Evolutionary conservation across 805 yeast genomes (phyloP).

Genomic region (Metschnikowia shivogae): DNA sequence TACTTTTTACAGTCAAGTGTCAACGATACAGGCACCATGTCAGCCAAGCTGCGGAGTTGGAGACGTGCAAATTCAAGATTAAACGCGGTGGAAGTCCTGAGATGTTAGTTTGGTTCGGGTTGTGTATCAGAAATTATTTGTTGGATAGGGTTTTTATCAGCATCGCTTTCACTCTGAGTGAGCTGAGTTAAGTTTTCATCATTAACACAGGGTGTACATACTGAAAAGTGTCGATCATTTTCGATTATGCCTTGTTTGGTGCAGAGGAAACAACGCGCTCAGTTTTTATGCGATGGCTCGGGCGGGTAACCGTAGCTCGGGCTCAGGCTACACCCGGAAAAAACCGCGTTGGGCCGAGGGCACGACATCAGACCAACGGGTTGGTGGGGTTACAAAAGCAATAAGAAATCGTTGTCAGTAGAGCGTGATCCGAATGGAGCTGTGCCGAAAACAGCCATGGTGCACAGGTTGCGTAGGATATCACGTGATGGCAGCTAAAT

Average conservation of each 20-base stretch:
- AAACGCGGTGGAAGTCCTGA: neutral
- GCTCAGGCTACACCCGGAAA: neutral
- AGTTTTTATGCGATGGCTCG: neutral
- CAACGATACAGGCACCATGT: too few species aligned
- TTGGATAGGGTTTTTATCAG: constrained; percentile 50
- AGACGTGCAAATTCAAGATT: neutral
- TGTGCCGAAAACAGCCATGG: too few species aligned
- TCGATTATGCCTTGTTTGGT: neutral
- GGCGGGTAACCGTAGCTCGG: constrained; percentile 1
- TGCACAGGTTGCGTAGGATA: too few species aligned
- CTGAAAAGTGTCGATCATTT: neutral
- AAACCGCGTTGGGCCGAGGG: neutral
- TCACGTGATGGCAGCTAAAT: too few species aligned
- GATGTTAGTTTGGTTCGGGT: constrained; percentile 10
- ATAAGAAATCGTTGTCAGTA: too few species aligned
- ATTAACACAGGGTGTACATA: constrained; percentile 23
- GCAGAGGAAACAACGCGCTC: neutral
- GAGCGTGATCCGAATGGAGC: too few species aligned
- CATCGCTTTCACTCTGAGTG: constrained; percentile 50
- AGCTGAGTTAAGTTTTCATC: constrained; percentile 58
- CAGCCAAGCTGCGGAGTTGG: neutral
- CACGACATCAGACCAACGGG: neutral
- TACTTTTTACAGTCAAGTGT: neutral
- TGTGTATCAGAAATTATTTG: constrained; percentile 33
- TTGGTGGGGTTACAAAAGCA: too few species aligned